phyloP scores from a whole-genome alignment of 768 basidiomycete species.

The Gloeophyllum trabeum region DNA sequence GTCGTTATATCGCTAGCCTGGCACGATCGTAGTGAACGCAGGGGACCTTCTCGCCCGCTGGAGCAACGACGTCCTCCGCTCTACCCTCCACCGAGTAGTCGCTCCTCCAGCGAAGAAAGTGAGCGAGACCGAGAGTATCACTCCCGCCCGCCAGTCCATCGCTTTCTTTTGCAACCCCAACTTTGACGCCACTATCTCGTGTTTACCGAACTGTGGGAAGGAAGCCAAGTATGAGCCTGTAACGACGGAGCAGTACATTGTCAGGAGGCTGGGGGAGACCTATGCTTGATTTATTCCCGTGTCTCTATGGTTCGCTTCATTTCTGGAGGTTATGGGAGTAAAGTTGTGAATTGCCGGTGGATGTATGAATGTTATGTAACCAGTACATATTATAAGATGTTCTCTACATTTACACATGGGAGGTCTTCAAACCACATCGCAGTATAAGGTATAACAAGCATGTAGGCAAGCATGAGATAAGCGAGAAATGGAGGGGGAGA shows the following conservation, averaged over 20 bases:
- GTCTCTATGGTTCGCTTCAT: no score
- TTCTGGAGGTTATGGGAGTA: no score
- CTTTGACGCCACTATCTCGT: conserved; percentile 51
- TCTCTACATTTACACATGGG: no score
- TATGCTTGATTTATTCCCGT: no score
- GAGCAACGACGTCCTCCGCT: conserved; percentile 73
- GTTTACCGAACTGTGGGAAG: conserved; percentile 55
- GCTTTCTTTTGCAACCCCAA: conserved; percentile 88
- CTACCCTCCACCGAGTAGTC: conserved; percentile 77
- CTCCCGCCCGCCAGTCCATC: conserved; percentile 64
- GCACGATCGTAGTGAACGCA: conserved; percentile 74
- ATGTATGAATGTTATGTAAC: no score
- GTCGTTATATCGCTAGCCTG: conserved; percentile 34
- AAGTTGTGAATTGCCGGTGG: no score
- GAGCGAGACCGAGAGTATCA: conserved; percentile 38
- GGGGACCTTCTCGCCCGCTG: conserved; percentile 75
- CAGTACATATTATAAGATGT: no score
- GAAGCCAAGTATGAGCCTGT: conserved; percentile 57
- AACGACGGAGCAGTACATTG: conserved; percentile 68
- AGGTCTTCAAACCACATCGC: no score
- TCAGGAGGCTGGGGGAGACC: conserved; percentile 53
- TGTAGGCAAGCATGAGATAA: no score
- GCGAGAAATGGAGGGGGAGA: no score
- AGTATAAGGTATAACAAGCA: no score
- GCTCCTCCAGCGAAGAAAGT: conserved; percentile 46